These are phyloP conservation scores for Coniochaeta prunicola DNA, from an alignment of 2,329 filamentous ascomycete genomes.

Conservation along the genomic window DNA sequence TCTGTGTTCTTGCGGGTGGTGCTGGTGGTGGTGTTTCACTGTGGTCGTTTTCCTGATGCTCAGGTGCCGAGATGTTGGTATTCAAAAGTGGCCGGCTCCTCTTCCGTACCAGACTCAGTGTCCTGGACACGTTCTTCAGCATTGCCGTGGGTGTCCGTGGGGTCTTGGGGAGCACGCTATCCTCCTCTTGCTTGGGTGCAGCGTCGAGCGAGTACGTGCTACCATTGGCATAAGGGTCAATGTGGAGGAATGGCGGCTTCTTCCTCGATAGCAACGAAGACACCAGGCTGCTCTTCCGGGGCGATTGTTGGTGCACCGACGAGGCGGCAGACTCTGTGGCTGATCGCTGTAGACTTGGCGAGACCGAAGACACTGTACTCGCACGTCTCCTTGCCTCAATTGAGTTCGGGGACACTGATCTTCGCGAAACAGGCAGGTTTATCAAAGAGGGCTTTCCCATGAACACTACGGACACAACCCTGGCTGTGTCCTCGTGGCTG, in stretches of 20 bases:
- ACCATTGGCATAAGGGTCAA: conserved; percentile 43
- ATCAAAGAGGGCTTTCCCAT: conserved; percentile 53
- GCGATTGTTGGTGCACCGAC: conserved; percentile 22
- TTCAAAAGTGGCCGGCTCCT: conserved; percentile 43
- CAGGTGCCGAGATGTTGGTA: not conserved
- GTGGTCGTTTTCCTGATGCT: not conserved
- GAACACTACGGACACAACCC: conserved; percentile 52
- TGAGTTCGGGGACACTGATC: conserved; percentile 36
- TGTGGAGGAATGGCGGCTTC: conserved; percentile 41
- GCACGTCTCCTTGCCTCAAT: conserved; percentile 19
- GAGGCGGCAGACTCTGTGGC: not conserved
- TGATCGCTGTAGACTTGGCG: conserved; percentile 5
- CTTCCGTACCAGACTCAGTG: conserved; percentile 47
- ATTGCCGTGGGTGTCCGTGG: conserved; percentile 35
- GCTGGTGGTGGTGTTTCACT: not conserved
- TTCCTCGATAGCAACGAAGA: conserved; percentile 23
- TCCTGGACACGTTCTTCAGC: conserved; percentile 42
- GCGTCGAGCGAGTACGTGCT: conserved; percentile 23
- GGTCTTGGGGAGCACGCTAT: conserved; percentile 22
- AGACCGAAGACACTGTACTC: conserved; percentile 16
- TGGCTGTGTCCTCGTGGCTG: conserved; percentile 49
- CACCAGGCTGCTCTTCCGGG: conserved; percentile 37
- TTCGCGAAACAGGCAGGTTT: conserved; percentile 34
- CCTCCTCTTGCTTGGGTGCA: conserved; percentile 5
- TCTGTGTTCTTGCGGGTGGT: not conserved